Evolutionary conservation across 768 basidiomycete genomes (phyloP), one percentile per base, ranked within the genome.

Genomic region (Boletus coccyginus): DNA sequence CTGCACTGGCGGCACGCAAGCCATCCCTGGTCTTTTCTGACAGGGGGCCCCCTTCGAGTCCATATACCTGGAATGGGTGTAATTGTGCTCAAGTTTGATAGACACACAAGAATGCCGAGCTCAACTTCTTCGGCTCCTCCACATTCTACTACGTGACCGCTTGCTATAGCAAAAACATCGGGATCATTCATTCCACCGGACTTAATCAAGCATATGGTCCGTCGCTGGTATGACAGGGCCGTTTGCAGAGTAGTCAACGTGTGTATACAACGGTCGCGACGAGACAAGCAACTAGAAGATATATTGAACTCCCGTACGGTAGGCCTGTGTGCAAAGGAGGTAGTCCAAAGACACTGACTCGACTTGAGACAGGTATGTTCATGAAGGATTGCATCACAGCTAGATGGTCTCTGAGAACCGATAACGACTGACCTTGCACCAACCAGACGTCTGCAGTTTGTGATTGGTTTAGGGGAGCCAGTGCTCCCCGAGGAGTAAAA

Each of bases 391-490:
- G 44, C 1, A 44, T 38, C 19, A 35, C 9, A 4, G 44, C 62
- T 63, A 46, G 9, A 21, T 10, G 16, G 13, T 13, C 11, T 13
- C 5, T 17, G n/a, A 41, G 7, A 40, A 39, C 11, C 1, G 5
- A 40, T 19, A 7, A 21, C 17, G 7, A 59, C 73, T 62, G 53
- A 78, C 77, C 61, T 40, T 70, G 61, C 9, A 55, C 33, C 10
- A 66, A 59, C 68, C 74, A 72, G 24, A 64, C 3, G 66, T 24
- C 27, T 76, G 44, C 8, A 62, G 53, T 32, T 55, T 62, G 52
- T 74, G 70, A 80, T 73, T 17, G 75, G 61, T 51, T 77, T 80
- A 0, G 80, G 79, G 47, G 76, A 69, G 7, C 79, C 78, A 0
- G 80, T 78, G 43, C 77, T 80, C n/a, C 80, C 63, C 4, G 63